Evolutionary conservation across 1,284 basidiomycete species (phyloP), one percentile per base, ranked within the genome.

Genomic region (Fistulinella cinereoalba): DNA sequence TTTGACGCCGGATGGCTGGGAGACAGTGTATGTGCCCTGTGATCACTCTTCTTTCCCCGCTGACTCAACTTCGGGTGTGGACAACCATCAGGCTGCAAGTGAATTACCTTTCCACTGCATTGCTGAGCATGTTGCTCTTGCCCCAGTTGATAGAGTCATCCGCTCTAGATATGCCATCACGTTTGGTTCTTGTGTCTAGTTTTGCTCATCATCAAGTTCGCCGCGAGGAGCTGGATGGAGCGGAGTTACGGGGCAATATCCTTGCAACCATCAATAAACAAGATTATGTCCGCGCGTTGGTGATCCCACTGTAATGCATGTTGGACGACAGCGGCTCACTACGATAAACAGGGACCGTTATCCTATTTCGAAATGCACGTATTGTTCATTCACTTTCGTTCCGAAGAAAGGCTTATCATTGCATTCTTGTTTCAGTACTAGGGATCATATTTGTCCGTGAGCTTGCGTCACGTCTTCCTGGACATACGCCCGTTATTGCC

Each of bases 321-420:
- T n/a, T n/a, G n/a, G n/a, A n/a, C n/a, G n/a, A n/a, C n/a, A n/a
- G n/a, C n/a, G n/a, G n/a, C n/a, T n/a, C n/a, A n/a, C n/a, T n/a
- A n/a, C n/a, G n/a, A n/a, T 3, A 19, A 22, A 11, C 11, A 51
- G 54, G 7, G 19, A 15, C 22, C 64, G 67, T 1, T 71, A 71
- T 44, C 51, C 47, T 18, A 38, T 65, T 21, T 54, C 67, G 4
- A 71, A 71, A 55, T 47, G 67, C 69, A 45, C 37, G 61, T n/a
- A n/a, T n/a, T 44, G 43, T 15, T 15, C 22, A 21, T n/a, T n/a
- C n/a, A n/a, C n/a, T n/a, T n/a, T n/a, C n/a, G n/a, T n/a, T n/a
- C n/a, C n/a, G n/a, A n/a, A n/a, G n/a, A n/a, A n/a, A n/a, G n/a
- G n/a, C n/a, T n/a, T n/a, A n/a, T n/a, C n/a, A n/a, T n/a, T n/a